phyloP scores from a whole-genome alignment of 148 eudicot species.

The Rhododendron ferrugineum region DNA sequence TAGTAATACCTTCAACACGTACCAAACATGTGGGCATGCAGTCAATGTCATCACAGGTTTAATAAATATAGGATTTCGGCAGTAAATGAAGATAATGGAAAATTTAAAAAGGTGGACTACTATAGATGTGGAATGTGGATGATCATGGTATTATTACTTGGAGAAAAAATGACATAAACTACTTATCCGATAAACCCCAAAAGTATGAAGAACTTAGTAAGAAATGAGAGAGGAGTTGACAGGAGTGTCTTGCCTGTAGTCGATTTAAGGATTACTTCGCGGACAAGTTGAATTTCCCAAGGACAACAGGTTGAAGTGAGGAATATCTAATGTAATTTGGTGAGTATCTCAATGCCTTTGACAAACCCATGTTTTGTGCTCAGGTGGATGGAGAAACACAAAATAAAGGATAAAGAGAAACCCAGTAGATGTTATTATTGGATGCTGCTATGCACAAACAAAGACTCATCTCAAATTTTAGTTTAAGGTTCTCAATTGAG shows the following conservation, averaged over 20 bases:
- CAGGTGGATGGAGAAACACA: not conserved
- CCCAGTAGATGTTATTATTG: not conserved
- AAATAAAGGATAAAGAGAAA: not conserved
- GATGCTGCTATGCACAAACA: not conserved
- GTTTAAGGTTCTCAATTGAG: not conserved
- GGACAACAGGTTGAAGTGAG: not conserved
- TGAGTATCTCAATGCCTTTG: not conserved
- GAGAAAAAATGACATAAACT: not conserved
- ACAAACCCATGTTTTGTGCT: not conserved
- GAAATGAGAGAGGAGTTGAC: not conserved
- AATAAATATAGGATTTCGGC: not conserved
- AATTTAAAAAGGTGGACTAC: not conserved
- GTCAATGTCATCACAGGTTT: not conserved
- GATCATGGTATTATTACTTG: not conserved
- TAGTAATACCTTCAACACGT: not conserved
- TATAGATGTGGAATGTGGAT: not conserved
- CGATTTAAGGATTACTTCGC: not conserved
- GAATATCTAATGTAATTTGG: not conserved
- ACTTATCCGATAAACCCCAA: not conserved
- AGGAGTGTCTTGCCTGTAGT: not conserved
- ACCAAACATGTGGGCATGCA: not conserved
- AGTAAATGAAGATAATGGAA: not conserved
- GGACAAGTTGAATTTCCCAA: not conserved
- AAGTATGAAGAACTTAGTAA: not conserved
- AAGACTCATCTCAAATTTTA: not conserved